These are phyloP conservation scores for Penicillium verrucosum DNA, from an alignment of 2,329 filamentous ascomycete species.

Conservation along the genomic window DNA sequence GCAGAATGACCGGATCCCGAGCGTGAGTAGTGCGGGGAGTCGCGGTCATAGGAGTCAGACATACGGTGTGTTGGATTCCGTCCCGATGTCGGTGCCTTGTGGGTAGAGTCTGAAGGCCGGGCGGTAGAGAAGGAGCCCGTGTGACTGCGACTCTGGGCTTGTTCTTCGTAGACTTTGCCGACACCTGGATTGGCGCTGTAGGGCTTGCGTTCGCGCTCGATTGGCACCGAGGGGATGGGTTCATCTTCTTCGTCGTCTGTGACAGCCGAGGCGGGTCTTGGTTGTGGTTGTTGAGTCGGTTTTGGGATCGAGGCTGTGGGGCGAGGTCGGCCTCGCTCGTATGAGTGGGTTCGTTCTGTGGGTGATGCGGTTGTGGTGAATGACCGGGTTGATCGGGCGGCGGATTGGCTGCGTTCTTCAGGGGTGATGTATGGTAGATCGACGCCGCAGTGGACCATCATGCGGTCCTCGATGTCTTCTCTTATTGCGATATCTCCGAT, in stretches of 20 bases:
- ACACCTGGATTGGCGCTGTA: slow-evolving; percentile 59
- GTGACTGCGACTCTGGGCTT: slow-evolving; percentile 17
- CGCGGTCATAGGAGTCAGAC: slow-evolving; percentile 50
- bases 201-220: slow-evolving; percentile 65
- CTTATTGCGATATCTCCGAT: slow-evolving; percentile 56
- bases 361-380: slow-evolving; percentile 9
- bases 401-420: slow-evolving; percentile 32
- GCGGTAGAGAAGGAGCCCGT: slow-evolving; percentile 31
- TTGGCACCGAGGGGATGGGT: slow-evolving; percentile 46
- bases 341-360: slow-evolving; percentile 17
- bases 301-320: slow-evolving; percentile 37
- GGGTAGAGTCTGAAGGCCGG: slow-evolving; percentile 51
- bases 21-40: slow-evolving; percentile 26
- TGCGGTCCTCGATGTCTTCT: slow-evolving; percentile 58
- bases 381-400: slow-evolving; percentile 24
- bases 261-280: slow-evolving; percentile 29
- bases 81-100: slow-evolving; percentile 38
- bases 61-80: slow-evolving; percentile 58
- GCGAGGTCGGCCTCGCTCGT: slow-evolving; percentile 30
- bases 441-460: slow-evolving; percentile 53
- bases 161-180: slow-evolving; percentile 56
- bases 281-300: not conserved
- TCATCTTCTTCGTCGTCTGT: slow-evolving; percentile 44
- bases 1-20: slow-evolving; percentile 8
- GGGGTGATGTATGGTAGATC: slow-evolving; percentile 43